phyloP scores from a whole-genome alignment of 1,284 basidiomycete genomes.

The Moesziomyces antarcticus region DNA sequence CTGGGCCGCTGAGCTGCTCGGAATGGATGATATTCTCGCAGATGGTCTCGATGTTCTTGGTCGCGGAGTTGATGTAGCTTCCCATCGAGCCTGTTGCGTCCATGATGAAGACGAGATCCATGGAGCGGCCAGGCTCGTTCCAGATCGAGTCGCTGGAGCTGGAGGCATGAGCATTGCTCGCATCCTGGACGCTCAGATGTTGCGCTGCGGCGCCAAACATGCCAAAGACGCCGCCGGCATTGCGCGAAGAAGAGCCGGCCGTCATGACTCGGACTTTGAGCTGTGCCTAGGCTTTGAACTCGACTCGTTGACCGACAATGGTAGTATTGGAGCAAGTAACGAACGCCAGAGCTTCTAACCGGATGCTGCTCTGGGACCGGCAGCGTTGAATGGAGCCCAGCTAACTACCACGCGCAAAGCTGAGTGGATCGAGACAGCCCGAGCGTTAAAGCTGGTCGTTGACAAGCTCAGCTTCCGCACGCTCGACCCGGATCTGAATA shows the following conservation, averaged over 20 bases:
- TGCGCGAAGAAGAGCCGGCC: conserved; percentile 27
- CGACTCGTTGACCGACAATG: too few species aligned
- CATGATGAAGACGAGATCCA: conserved; percentile 67
- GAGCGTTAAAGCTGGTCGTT: too few species aligned
- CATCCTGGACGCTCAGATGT: conserved; percentile 38
- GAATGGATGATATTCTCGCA: conserved; percentile 95
- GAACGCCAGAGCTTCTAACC: too few species aligned
- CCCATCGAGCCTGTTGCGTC: conserved; percentile 68
- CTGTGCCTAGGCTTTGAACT: too few species aligned
- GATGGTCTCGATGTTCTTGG: conserved; percentile 96
- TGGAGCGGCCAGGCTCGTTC: conserved; percentile 40
- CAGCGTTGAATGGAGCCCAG: too few species aligned
- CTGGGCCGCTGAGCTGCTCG: conserved; percentile 83
- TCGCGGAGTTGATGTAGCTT: conserved; percentile 73
- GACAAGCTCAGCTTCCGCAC: too few species aligned
- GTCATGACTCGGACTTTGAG: conserved; percentile 7
- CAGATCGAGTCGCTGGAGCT: conserved; percentile 24
- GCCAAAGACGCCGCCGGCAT: conserved; percentile 45
- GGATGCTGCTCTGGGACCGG: too few species aligned
- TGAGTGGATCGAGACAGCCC: too few species aligned
- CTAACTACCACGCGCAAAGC: too few species aligned
- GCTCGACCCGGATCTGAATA: too few species aligned
- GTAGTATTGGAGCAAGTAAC: too few species aligned
- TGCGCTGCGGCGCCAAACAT: conserved; percentile 62
- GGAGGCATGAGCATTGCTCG: conserved; percentile 11